Evolutionary conservation across 2,329 filamentous ascomycete genomes (phyloP), one percentile per base, ranked within the genome.

Genomic region (Claviceps fusiformis): DNA sequence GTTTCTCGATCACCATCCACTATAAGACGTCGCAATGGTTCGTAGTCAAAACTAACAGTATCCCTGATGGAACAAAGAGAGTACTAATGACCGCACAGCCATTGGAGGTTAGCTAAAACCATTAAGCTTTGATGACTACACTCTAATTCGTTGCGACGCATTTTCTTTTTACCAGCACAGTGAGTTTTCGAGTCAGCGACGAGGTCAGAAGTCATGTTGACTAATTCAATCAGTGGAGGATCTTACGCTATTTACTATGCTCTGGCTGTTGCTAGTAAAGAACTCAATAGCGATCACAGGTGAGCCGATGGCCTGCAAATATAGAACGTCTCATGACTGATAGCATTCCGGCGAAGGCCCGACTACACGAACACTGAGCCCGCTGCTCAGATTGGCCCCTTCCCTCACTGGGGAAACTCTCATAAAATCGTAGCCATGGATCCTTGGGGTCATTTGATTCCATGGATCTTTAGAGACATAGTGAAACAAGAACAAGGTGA

Each of bases 341-440:
- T 19, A 17, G 10, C 27, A 3, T 2, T 41, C 35, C 3, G 3
- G 49, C 8, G 1, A 17, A 79, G 77, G 50, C 80, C 79, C n/a
- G 78, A 82, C 60, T 82, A 79, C 61, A 82, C 75, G 59, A 75
- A 97, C 69, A 95, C 90, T 10, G 88, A 97, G 68, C 93, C 93
- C 13, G 90, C 91, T n/a, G 88, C 83, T 27, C 81, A 85, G 54
- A 89, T 97, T 65, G 90, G 90, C 0, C 90, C 89, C 8, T 95
- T 95, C 63, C 84, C 88, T 8, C 83, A 93, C 71, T 98, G 92
- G 92, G 81, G 80, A 31, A 88, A 95, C 66, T 81, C 80, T 64
- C 89, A 89, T 70, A 97, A 96, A 75, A 97, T 98, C 59, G 92
- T 97, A 15, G 89, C 92, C 19, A 95, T 98, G 89, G 93, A 97